These are phyloP conservation scores for Apiospora arundinis DNA, from an alignment of 2,329 filamentous ascomycete genomes.

Conservation along the genomic window DNA sequence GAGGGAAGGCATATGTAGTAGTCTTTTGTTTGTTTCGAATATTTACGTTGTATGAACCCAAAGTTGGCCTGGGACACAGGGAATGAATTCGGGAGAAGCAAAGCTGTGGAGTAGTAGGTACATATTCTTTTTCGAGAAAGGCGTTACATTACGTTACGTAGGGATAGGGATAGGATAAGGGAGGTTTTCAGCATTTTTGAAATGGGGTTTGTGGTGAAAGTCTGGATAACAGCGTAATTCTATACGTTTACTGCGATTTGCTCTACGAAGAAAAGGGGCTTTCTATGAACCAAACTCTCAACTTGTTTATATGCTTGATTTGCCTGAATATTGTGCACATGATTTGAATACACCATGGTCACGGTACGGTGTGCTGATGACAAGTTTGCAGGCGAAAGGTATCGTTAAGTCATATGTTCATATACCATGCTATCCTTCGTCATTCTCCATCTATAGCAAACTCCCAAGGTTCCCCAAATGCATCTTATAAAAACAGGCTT, in stretches of 20 bases:
- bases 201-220: neutral
- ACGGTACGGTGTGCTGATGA: no score
- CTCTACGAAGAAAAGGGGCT: neutral
- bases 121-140: neutral
- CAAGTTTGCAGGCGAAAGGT: neutral
- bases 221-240: constrained; percentile 11
- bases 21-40: neutral
- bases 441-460: constrained; percentile 2
- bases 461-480: constrained; percentile 1
- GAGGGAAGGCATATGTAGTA: neutral
- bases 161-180: neutral
- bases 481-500: neutral
- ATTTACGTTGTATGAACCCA: neutral
- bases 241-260: neutral
- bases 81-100: neutral
- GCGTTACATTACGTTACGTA: neutral
- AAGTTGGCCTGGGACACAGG: neutral
- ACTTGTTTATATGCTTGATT: neutral
- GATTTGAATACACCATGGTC: neutral
- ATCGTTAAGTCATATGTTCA: constrained; percentile 7
- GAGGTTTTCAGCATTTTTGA: neutral
- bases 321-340: neutral
- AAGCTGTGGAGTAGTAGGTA: neutral
- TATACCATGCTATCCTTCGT: neutral
- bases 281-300: neutral